Base-by-base conservation (phyloP, 2,329 filamentous ascomycete genomes). In the Fusarium hainanense region DNA sequence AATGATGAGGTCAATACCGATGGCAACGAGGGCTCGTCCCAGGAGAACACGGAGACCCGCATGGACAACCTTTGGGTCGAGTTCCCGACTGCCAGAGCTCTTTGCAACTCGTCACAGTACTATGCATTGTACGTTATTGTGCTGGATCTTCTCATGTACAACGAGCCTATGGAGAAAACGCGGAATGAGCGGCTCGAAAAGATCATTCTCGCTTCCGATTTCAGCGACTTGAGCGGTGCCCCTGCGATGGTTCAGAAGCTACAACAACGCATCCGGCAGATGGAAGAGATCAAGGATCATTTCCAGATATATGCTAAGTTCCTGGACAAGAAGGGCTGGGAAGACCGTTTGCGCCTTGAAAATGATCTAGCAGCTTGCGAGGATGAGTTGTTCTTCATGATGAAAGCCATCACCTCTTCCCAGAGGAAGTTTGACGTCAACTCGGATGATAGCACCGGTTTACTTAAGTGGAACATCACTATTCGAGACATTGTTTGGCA, bases 121-220 rank as follows among this genome's bases (percentile, higher is more conserved):
- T 99, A 97, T 78, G 93, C 96, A 7, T 90, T 99, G 85, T 99
- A 99, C 77, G 93, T 99, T 80, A 99, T 99, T 73, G 95, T 98
- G 6, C 85, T 98, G 68, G 96, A 99, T 80, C 86, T 99, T 43
- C 85, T 99, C 54, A 90, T 99, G 79, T 99, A 98, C 82, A 98
- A 89, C 76, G 96, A 99, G 79, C 96, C 96, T 4, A 83, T 97
- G 48, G 96, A 99, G 80, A 99, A 99, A 86, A 97, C 95, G n/a
- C 89, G 97, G 62, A 97, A 87, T 75, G 97, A 99, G 81, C 90
- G 93, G 37, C 84, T 99, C 18, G 96, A 99, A 80, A 98, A 98
- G 85, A 99, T 99, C 74, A 98, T 99, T 90, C 88, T 99, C 50
- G 96, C 95, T 3, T 98, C 96, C 0, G 96, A 99, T 80, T 99